These are phyloP conservation scores for Eucalyptus sp. DNA, from an alignment of 345 rosid genomes.

Conservation along the genomic window DNA sequence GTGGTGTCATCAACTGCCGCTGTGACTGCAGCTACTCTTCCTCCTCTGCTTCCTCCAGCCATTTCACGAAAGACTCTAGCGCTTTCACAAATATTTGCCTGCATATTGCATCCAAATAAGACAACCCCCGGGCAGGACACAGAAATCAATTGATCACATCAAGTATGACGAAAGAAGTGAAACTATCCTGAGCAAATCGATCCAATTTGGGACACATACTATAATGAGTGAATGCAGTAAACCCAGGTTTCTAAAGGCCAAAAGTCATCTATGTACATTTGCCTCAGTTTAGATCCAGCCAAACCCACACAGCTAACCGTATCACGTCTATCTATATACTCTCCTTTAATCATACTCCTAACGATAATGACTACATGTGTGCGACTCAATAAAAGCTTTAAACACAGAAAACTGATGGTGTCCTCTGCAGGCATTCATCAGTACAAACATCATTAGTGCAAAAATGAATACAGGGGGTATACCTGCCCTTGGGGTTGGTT, in stretches of 20 bases:
- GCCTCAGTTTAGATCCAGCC: background rate
- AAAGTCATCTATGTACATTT: background rate
- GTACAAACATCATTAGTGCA: background rate
- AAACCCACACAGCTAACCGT: background rate
- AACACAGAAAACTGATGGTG: background rate
- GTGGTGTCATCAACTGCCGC: background rate
- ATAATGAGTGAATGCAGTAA: background rate
- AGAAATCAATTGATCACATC: background rate
- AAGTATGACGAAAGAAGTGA: background rate
- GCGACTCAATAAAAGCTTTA: background rate
- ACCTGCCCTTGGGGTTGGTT: conserved; percentile 94
- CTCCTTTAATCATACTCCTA: background rate
- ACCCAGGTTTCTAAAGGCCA: background rate
- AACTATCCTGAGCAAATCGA: background rate
- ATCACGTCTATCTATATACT: background rate
- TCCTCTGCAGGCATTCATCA: background rate
- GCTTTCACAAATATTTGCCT: conserved; percentile 93
- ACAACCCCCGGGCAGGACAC: background rate
- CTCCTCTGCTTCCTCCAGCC: conserved; percentile 99
- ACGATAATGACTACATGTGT: background rate
- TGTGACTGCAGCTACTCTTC: conserved; percentile 37
- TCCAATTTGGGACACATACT: background rate
- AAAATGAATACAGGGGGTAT: background rate
- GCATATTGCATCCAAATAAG: background rate
- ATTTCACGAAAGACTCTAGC: conserved; percentile 79